phyloP scores from a whole-genome alignment of 148 eudicot species.

The Bassia scoparia region DNA sequence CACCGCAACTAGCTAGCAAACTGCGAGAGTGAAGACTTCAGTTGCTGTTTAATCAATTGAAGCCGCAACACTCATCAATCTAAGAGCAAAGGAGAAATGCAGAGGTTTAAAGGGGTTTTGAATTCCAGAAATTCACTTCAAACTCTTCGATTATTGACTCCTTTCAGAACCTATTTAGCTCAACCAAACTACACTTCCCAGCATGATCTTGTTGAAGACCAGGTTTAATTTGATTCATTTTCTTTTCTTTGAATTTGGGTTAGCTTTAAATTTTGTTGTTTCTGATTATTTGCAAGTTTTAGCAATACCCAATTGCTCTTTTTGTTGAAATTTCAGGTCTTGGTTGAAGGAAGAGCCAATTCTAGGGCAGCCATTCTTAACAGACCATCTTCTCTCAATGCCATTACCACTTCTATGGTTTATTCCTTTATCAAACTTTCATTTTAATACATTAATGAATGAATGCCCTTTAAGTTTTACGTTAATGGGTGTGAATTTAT shows the following conservation, averaged over 20 bases:
- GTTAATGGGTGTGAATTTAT: not conserved
- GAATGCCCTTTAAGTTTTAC: not conserved
- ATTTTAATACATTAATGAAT: not conserved
- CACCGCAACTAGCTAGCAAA: not conserved
- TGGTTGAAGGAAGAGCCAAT: slow-evolving; percentile 82
- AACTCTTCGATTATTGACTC: slow-evolving; percentile 29
- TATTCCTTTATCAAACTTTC: slow-evolving; percentile 10
- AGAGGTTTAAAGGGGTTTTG: slow-evolving; percentile 46
- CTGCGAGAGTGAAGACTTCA: too few relatives aligned
- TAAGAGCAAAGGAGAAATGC: slow-evolving; percentile 37
- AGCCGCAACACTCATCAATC: slow-evolving; percentile 3
- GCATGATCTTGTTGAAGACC: slow-evolving; percentile 48
- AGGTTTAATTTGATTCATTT: slow-evolving; percentile 32
- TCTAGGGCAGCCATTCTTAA: slow-evolving; percentile 80
- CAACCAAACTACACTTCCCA: slow-evolving; percentile 45
- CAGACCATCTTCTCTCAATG: slow-evolving; percentile 75
- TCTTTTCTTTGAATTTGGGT: not conserved
- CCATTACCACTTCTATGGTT: slow-evolving; percentile 68
- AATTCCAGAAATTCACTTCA: slow-evolving; percentile 36
- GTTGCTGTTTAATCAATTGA: not conserved
- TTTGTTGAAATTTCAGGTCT: slow-evolving; percentile 51
- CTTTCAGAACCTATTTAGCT: slow-evolving; percentile 45
- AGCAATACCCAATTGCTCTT: slow-evolving; percentile 14
- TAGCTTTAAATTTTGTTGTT: not conserved
- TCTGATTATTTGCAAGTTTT: not conserved